Evolutionary conservation across 2,329 filamentous ascomycete species (phyloP).

Genomic region (Mollisia scopiformis): DNA sequence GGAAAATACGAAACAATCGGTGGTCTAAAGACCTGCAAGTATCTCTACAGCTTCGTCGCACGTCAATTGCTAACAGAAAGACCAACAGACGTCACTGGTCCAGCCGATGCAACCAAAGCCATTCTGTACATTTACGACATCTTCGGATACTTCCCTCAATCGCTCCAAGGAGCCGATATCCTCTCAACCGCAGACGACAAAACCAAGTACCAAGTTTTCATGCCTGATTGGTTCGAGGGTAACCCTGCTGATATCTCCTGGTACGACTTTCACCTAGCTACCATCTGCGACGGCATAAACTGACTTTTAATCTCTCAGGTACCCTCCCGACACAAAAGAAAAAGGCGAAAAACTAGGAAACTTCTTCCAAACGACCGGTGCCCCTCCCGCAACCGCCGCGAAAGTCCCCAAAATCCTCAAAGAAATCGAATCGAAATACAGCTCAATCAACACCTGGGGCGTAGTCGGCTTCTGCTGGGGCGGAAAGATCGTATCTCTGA

Average conservation of each 20-base stretch:
- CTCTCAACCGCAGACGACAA: slow-evolving; percentile 54
- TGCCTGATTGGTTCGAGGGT: slow-evolving; percentile 90
- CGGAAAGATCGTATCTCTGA: slow-evolving; percentile 35
- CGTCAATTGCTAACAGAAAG: background rate
- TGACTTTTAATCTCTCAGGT: slow-evolving; percentile 33
- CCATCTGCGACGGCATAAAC: background rate
- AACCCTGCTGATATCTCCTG: slow-evolving; percentile 48
- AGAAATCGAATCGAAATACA: slow-evolving; percentile 52
- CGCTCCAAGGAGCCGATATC: slow-evolving; percentile 71
- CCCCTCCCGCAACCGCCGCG: slow-evolving; percentile 41
- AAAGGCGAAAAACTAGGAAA: slow-evolving; percentile 60
- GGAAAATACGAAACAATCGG: slow-evolving; percentile 60
- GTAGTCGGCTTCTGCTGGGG: slow-evolving; percentile 39
- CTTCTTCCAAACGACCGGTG: slow-evolving; percentile 52
- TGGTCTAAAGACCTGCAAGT: slow-evolving; percentile 56
- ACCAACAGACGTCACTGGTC: slow-evolving; percentile 47
- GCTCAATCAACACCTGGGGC: slow-evolving; percentile 52
- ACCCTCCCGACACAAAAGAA: slow-evolving; percentile 64
- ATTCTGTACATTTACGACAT: slow-evolving; percentile 65
- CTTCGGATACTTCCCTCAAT: slow-evolving; percentile 72
- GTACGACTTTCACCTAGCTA: slow-evolving; percentile 22
- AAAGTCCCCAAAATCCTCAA: slow-evolving; percentile 54
- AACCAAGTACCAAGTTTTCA: slow-evolving; percentile 81
- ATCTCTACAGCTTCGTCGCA: background rate
- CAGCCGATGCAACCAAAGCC: slow-evolving; percentile 54